A percentile compares a stretch with the other conserved stretches of the same genome.
Evolutionary conservation across 164 flowering plant genomes (phyloP).

Genomic region (Stephania japonica): DNA sequence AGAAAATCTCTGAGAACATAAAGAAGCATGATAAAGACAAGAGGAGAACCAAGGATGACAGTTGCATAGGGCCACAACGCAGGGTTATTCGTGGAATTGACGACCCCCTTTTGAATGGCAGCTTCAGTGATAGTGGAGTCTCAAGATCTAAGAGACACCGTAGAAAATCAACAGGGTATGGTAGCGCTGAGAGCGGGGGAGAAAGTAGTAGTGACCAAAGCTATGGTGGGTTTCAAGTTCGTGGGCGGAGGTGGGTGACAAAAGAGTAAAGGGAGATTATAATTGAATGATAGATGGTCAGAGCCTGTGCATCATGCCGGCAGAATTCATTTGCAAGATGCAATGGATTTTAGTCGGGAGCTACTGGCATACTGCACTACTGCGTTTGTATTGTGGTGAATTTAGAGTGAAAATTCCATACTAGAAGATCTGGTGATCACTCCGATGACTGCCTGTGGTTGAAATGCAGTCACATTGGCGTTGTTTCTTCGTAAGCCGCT

Average conservation of each 20-base stretch:
- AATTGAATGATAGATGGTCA: neutral
- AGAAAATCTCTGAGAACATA: constrained; percentile 77
- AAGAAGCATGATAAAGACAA: constrained; percentile 66
- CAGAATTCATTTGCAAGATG: constrained; percentile 5
- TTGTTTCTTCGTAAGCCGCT: constrained; percentile 4
- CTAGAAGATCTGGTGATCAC: neutral
- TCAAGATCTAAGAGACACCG: constrained; percentile 64
- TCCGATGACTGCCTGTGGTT: neutral
- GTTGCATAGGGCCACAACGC: constrained; percentile 41
- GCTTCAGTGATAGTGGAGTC: constrained; percentile 70
- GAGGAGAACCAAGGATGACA: constrained; percentile 71
- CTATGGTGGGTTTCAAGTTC: constrained; percentile 49
- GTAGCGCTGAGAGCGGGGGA: constrained; percentile 78
- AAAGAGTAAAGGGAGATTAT: constrained; percentile 42
- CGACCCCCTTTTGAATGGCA: constrained; percentile 86
- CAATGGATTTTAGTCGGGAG: neutral
- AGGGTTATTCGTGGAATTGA: constrained; percentile 87
- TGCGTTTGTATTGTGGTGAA: neutral
- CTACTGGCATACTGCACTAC: neutral
- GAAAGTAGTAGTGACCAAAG: constrained; percentile 85
- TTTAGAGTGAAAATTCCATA: neutral
- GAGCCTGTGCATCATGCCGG: neutral
- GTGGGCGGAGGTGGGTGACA: constrained; percentile 78
- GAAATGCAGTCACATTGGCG: neutral
- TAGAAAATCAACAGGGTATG: constrained; percentile 65